Evolutionary conservation across 1,284 basidiomycete genomes (phyloP), one percentile per base, ranked within the genome.

Genomic region (Rhodotorula mucilaginosa): DNA sequence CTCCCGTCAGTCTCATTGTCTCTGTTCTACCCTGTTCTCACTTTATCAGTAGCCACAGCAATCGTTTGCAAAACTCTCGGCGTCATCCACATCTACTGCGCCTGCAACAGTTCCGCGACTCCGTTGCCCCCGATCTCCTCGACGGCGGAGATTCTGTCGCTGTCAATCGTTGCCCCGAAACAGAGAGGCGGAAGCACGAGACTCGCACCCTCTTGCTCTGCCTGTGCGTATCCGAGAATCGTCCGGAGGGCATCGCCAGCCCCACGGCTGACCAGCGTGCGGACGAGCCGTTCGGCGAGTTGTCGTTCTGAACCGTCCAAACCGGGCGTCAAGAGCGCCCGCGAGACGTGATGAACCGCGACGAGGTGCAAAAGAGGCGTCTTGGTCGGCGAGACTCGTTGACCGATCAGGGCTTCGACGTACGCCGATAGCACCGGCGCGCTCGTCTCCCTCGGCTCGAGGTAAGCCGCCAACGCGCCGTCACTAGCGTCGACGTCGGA

Each of bases 281-380:
- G 51, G 18, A 46, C 67, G n/a, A 74, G 49, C 48, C 31, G 29
- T 21, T 34, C 56, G 15, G 60, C 56, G 5, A 29, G 16, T 23
- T 21, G 5, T 31, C 16, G 21, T 23, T 19, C 52, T 2, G 21
- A 29, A 2, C 13, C 13, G 16, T 31, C 44, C n/a, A 15, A 10
- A 3, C 18, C 47, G n/a, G 23, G 46, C 2, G 34, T 57, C 18
- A 70, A 68, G 31, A 75, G 15, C 19, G 67, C 57, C 21, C 61
- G 31, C 4, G 91, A 88, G 31, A 96, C 80, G 78, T 97, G 93
- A 79, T 94, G 91, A 6, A 90, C 77, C 0, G 91, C 92, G 6
- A 96, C 81, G 61, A 87, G 81, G 65, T 86, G 85, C 72, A 93
- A 78, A 79, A 96, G 90, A 0, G 67, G 59, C 19, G 64, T 62